Base-by-base conservation (phyloP, 768 basidiomycete genomes). In the Termitomyces sp. region DNA sequence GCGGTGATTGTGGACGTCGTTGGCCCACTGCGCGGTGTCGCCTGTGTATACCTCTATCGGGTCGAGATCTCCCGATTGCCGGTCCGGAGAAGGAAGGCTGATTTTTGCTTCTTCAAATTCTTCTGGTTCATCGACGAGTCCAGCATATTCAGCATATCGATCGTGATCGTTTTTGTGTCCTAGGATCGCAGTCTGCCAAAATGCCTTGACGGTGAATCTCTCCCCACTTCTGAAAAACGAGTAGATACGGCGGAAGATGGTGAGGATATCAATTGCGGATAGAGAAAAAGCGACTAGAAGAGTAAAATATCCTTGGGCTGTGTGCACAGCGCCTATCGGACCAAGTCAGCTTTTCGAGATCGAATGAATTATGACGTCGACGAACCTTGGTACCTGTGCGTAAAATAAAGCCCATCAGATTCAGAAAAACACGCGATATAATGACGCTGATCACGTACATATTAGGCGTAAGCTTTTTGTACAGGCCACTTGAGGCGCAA, bases 401-500 rank as follows among this genome's bases (percentile, higher is more conserved):
- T 17, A 56, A 34, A 43, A 59, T 35, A 49, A 57, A 37, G 10
- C 21, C 57, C 50, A 60, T 68, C 49, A 67, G 66, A 57, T 56
- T 61, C 50, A 53, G 42, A 44, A 42, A n/a, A 58, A 59, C 34
- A 34, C 55, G 46, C 37, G 52, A 53, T 32, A 21, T 35, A 58
- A 40, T 42, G 38, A 40, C 19, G 63, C 58, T 58, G 63, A 73
- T 60, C 54, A 77, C 87, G 66, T 71, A 95, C 88, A 94, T 85
- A 70, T 95, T 80, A 3, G 92, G 91, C 0, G 92, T 93, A 50
- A 87, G 69, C 61, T 90, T 90, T 43, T 77, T 77, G 71, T 98
- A 97, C 23, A 90, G 67, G 2, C 78, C 77, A 63, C 87, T 87
- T 21, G 86, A 72, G 14, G 83, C 76, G 68, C 87, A 82, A 5